Evolutionary conservation across 495 filamentous ascomycete species (phyloP).

Genomic region (Hypoxylon crocopeplum): DNA sequence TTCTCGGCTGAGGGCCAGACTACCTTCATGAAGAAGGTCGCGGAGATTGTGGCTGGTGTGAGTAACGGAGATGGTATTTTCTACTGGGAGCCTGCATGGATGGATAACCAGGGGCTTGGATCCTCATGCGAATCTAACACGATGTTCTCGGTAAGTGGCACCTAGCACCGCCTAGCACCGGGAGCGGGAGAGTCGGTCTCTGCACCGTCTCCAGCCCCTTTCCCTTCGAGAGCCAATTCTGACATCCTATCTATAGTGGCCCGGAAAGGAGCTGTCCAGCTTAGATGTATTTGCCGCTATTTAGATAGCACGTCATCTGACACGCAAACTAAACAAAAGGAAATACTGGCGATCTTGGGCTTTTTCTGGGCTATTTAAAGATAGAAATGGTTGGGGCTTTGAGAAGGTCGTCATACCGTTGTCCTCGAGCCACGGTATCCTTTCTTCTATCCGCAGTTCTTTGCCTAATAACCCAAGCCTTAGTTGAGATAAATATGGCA

Average conservation of each 20-base stretch:
- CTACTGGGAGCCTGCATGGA: slow-evolving; percentile 78
- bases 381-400: slow-evolving; percentile 8
- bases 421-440: slow-evolving; percentile 6
- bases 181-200: neutral
- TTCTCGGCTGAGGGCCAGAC: slow-evolving; percentile 67
- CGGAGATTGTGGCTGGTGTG: slow-evolving; percentile 57
- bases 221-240: neutral
- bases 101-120: slow-evolving; percentile 67
- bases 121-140: slow-evolving; percentile 55
- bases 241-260: slow-evolving; percentile 22
- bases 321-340: no score
- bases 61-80: slow-evolving; percentile 63
- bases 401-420: neutral
- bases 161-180: neutral
- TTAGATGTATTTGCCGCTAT: slow-evolving; percentile 37
- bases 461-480: slow-evolving; percentile 2
- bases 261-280: slow-evolving; percentile 35
- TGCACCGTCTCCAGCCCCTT: neutral
- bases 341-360: no score
- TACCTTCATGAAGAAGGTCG: slow-evolving; percentile 62
- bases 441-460: slow-evolving; percentile 25
- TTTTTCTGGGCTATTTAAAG: slow-evolving; percentile 6
- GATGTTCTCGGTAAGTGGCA: slow-evolving; percentile 49
- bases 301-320: slow-evolving; percentile 9
- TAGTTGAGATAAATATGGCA: slow-evolving; percentile 1